phyloP scores from a whole-genome alignment of 2,329 filamentous ascomycete genomes.

The Monosporascus sp. region DNA sequence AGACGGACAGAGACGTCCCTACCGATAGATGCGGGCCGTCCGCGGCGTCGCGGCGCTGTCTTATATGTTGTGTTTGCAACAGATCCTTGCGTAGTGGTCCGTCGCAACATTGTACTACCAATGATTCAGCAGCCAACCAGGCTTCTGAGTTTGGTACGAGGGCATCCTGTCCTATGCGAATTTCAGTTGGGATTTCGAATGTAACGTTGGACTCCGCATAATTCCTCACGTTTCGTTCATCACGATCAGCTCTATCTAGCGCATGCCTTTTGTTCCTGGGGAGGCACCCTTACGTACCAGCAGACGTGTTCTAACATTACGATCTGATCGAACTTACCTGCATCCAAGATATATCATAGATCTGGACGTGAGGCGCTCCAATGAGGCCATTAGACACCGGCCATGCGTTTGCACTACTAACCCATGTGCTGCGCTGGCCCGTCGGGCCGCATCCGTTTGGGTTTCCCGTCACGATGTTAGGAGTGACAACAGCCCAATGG shows the following conservation, averaged over 20 bases:
- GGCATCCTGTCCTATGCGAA: conserved; percentile 4
- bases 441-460: conserved; percentile 14
- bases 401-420: conserved; percentile 20
- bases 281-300: too few relatives aligned
- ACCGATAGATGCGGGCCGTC: conserved; percentile 4
- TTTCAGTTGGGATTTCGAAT: background rate
- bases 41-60: conserved; percentile 10
- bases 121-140: conserved; percentile 14
- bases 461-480: conserved; percentile 11
- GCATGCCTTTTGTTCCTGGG: background rate
- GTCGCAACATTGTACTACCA: conserved; percentile 10
- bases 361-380: background rate
- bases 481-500: conserved; percentile 16
- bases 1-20: background rate
- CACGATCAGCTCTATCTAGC: background rate
- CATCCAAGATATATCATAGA: too few relatives aligned
- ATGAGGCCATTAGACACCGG: conserved; percentile 6
- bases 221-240: background rate
- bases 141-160: conserved; percentile 8
- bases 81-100: conserved; percentile 8
- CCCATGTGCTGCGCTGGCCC: conserved; percentile 15
- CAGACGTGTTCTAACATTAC: too few relatives aligned
- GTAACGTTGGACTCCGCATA: background rate
- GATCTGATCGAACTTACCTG: too few relatives aligned
- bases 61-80: conserved; percentile 18